Base-by-base conservation (phyloP, 1,284 basidiomycete genomes). In the Marasmius tenuissimus region DNA sequence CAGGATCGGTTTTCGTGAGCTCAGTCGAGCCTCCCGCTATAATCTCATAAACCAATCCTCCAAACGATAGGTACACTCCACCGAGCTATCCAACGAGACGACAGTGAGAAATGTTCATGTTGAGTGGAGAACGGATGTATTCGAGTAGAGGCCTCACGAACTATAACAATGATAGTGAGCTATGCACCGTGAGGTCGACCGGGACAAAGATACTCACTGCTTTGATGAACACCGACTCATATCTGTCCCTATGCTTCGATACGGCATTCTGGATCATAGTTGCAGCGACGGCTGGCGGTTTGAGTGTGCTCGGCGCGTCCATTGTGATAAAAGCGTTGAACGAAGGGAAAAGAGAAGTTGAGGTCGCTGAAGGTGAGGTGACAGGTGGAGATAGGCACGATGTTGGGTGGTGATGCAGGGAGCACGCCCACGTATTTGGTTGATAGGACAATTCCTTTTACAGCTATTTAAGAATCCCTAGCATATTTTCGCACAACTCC, bases 61-160 rank as follows among this genome's bases (percentile, higher is more conserved):
- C 89, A 57, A 90, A 90, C 5, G 88, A 89, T 6, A 91, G 70
- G 83, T 91, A 88, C 34, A 81, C 80, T 11, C 89, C 89, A 18
- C 87, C 89, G 60, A 86, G 52, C 52, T 54, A 14, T 12, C 16
- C 12, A 33, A 20, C n/a, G 73, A 58, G 89, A 27, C 27, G 27
- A 27, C 27, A 27, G 27, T 27, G 27, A 27, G 4, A 27, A 27
- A 27, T 4, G 27, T 27, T 27, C 27, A 27, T 27, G 27, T 27
- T 27, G 27, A 27, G 27, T 4, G 27, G 27, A 27, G 27, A 27
- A 27, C 27, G 27, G 27, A 27, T 27, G 27, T 27, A 27, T 27
- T 27, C 27, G 27, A 27, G 27, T 27, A n/a, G 37, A 49, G 27
- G n/a, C 35, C n/a, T 34, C 10, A 45, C 39, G n/a, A 60, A 60